Base-by-base conservation (phyloP, 2,329 filamentous ascomycete species). In the Exophiala oligosperma region DNA sequence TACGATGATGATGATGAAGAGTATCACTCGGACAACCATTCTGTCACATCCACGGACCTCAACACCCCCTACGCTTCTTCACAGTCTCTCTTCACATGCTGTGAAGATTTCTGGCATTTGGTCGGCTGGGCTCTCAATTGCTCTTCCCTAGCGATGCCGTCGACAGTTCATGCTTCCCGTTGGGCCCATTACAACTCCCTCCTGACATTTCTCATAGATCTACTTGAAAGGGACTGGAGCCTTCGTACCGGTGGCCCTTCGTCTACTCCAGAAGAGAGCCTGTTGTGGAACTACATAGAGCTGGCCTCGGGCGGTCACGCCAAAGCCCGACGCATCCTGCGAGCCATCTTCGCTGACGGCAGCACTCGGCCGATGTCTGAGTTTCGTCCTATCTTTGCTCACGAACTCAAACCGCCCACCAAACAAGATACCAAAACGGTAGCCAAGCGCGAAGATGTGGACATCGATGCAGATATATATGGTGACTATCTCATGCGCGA, bases 101-200 rank as follows among this genome's bases (percentile, higher is more conserved):
- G 88, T 0, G 86, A 90, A 60, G 91, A 96, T 69, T 95, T 97
- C 68, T 99, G 94, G 91, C 83, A 86, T 43, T 84, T 90, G 0
- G 82, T 94, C 0, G 94, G 93, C 2, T 97, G 94, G 94, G 89
- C 90, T 0, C 92, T 97, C 72, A 94, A 93, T 70, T 97, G 93
- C 75, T 92, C 91, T 52, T 81, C 89, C 1, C 72, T 82, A 32
- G 85, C 85, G 1, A 59, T 54, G 4, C 17, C 12, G 9, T 43
- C 40, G n/a, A 46, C 32, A 35, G 32, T 60, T 4, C 52, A 68
- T 37, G 48, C 50, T 1, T 80, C 83, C 41, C 82, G 93, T 21
- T 97, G 94, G 93, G 81, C 80, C 50, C 82, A 86, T 68, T 97
- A 92, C 92, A 85, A 82, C 66, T 74, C 84, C 6, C 96, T 91